Evolutionary conservation across 2,329 filamentous ascomycete species (phyloP).

Genomic region (Stachybotrys elegans): DNA sequence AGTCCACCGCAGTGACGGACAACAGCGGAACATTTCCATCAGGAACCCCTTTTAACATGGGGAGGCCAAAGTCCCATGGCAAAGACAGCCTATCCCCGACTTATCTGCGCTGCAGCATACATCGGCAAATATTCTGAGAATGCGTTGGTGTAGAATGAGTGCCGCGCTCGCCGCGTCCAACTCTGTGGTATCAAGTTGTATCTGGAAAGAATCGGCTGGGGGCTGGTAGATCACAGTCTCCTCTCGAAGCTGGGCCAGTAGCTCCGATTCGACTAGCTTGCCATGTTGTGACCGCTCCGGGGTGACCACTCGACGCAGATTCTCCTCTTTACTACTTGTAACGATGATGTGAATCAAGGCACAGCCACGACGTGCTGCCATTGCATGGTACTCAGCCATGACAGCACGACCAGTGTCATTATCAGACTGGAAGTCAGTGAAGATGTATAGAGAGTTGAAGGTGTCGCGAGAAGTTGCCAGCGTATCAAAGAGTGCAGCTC

Average conservation of each 20-base stretch:
- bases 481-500: constrained; percentile 2
- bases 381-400: constrained; percentile 5
- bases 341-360: not conserved
- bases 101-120: not conserved
- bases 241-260: not conserved
- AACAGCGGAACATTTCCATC: too few relatives aligned
- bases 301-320: not conserved
- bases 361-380: not conserved
- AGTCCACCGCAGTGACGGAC: too few relatives aligned
- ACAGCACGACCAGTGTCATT: constrained; percentile 3
- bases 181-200: not conserved
- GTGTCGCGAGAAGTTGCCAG: not conserved
- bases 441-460: constrained; percentile 3
- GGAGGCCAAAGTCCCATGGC: too few relatives aligned
- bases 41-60: too few relatives aligned
- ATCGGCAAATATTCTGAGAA: not conserved
- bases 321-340: not conserved
- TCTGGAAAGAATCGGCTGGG: not conserved
- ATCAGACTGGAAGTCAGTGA: constrained; percentile 9
- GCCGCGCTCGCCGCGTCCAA: not conserved
- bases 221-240: not conserved
- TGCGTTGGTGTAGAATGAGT: not conserved
- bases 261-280: not conserved
- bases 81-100: too few relatives aligned
- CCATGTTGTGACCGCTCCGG: not conserved